These are phyloP conservation scores for Linanthus parryae DNA, from an alignment of 148 eudicot genomes.

Conservation along the genomic window DNA sequence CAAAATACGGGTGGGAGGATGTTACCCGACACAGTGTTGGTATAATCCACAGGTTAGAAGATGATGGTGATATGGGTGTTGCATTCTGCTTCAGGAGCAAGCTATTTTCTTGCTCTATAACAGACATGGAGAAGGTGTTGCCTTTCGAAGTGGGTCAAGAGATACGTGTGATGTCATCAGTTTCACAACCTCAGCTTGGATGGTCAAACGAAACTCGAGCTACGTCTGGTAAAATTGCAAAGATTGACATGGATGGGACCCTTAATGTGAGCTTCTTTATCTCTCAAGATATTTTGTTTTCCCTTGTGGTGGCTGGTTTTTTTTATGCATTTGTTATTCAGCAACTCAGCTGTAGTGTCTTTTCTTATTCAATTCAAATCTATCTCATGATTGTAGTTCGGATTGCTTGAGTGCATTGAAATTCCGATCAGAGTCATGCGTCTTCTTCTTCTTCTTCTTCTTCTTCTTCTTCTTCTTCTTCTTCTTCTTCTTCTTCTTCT, in stretches of 20 bases:
- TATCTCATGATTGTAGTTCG: too few species aligned
- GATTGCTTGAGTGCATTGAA: too few species aligned
- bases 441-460: too few species aligned
- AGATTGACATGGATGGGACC: constrained; percentile 91
- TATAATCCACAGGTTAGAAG: constrained; percentile 80
- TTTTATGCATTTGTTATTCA: too few species aligned
- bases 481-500: too few species aligned
- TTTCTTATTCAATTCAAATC: too few species aligned
- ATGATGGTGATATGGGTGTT: constrained; percentile 85
- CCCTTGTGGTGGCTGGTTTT: too few species aligned
- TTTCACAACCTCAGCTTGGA: constrained; percentile 75
- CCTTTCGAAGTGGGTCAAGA: constrained; percentile 90
- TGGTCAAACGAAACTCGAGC: constrained; percentile 91
- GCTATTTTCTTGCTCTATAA: constrained; percentile 72
- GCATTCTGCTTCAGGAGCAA: constrained; percentile 92
- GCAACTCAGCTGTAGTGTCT: too few species aligned
- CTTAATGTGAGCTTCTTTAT: constrained; percentile 52
- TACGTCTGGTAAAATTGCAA: constrained; percentile 70
- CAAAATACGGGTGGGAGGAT: constrained; percentile 96
- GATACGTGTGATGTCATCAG: constrained; percentile 67
- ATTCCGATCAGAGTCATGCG: too few species aligned
- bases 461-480: too few species aligned
- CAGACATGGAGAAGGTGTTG: constrained; percentile 76
- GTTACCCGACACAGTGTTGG: constrained; percentile 72
- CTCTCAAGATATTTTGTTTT: too few species aligned